Evolutionary conservation across 2,329 filamentous ascomycete genomes (phyloP), one percentile per base, ranked within the genome.

Genomic region (Bertia moriformis): DNA sequence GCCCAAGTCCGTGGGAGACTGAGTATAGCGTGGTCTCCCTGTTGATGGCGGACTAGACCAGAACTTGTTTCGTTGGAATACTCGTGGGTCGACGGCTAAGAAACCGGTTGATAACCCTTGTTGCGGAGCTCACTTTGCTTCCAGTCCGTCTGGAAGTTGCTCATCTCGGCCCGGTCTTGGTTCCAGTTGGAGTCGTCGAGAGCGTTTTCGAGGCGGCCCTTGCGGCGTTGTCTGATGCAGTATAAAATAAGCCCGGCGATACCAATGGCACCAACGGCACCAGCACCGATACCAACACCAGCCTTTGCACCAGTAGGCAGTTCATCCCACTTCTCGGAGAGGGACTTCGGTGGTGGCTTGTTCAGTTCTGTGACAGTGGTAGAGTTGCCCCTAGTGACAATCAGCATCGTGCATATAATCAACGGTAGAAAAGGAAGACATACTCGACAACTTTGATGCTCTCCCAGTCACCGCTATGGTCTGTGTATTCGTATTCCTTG

Each of bases 401-500:
- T 29, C n/a, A 29, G 24, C n/a, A 29, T 29, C n/a, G n/a, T 29
- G 24, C 24, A 10, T 29, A n/a, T 29, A 10, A 29, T 10, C 10
- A 29, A 29, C 24, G n/a, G 24, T 29, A n/a, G 24, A 10, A 29
- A n/a, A n/a, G n/a, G 24, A 29, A 10, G 24, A 29, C 24, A 10
- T 29, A 29, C 32, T 13, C 78, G 17, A 68, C 62, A 13, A 79
- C 68, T 41, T 65, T 57, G 50, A 85, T 84, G 22, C 74, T 79
- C 40, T 65, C 48, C 73, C 76, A 81, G 12, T 60, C 67, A 29
- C 80, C 80, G 44, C 60, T 69, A 22, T 64, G 63, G 46, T 79
- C 76, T 40, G 68, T 66, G 53, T 83, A 85, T 39, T 60, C 62
- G 59, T 84, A 85, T 39, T 72, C 62, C 1, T 65, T 71, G 30